Conservation (phyloP, 768 basidiomycete genomes). For the Pisolithus tinctorius region DNA sequence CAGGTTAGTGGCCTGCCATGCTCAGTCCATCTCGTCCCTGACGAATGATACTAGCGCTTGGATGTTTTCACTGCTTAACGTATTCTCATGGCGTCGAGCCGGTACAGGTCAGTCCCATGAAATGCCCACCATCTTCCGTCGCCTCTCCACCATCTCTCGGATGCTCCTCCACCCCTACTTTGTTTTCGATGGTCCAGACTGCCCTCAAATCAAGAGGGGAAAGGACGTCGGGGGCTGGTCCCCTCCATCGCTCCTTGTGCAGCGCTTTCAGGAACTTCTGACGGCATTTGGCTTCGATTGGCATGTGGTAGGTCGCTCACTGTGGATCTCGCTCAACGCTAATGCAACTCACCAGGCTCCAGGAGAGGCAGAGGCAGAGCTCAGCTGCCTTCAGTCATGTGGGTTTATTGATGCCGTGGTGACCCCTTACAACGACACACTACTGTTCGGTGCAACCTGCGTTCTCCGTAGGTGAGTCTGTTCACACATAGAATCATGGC, state of each 20-base stretch:
- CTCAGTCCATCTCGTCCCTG: too few species aligned
- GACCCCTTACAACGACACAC: not conserved
- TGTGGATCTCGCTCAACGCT: not conserved
- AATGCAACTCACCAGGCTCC: not conserved
- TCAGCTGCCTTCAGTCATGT: not conserved
- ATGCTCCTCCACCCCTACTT: too few species aligned
- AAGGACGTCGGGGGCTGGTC: conserved; percentile 23
- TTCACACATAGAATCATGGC: too few species aligned
- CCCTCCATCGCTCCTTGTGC: conserved; percentile 2
- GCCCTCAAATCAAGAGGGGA: conserved; percentile 35
- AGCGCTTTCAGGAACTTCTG: conserved; percentile 25
- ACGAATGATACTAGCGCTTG: conserved; percentile 5
- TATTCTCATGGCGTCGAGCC: conserved; percentile 7
- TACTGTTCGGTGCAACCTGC: conserved; percentile 1
- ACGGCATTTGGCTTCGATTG: conserved; percentile 38
- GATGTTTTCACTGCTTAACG: not conserved
- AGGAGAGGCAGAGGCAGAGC: conserved; percentile 4
- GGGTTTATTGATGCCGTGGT: not conserved
- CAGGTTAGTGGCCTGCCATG: too few species aligned
- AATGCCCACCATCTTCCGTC: too few species aligned
- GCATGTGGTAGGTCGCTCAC: conserved; percentile 12
- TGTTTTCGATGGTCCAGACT: too few species aligned
- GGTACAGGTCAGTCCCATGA: conserved; percentile 28
- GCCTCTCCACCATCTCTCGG: too few species aligned
- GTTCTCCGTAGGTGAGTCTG: conserved; percentile 1